phyloP scores from a whole-genome alignment of 345 rosid genomes.

The Lepidium didymum region DNA sequence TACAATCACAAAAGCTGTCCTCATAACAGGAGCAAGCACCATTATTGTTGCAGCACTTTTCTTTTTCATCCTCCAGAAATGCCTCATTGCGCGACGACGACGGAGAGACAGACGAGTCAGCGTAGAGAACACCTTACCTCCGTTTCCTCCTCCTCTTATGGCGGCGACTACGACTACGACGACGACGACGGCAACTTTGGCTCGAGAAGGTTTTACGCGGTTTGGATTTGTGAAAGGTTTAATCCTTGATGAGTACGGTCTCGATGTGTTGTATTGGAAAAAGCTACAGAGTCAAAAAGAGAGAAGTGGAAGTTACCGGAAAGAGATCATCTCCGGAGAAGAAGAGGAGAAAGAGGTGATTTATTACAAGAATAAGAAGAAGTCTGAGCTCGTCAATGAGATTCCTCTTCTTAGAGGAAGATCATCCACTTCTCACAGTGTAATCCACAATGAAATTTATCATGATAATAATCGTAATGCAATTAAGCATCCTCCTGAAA shows the following conservation, averaged over 20 bases:
- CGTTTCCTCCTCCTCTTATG: constrained; percentile 11
- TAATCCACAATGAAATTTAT: constrained; percentile 13
- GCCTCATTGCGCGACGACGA: constrained; percentile 26
- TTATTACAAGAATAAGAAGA: constrained; percentile 23
- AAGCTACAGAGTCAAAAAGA: constrained; percentile 36
- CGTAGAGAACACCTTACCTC: background rate
- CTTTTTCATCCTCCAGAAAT: constrained; percentile 44
- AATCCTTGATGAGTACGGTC: constrained; percentile 67
- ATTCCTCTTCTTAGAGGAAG: constrained; percentile 60
- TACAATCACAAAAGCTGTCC: constrained; percentile 49
- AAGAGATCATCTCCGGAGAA: constrained; percentile 15
- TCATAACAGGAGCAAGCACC: constrained; percentile 59
- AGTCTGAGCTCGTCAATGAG: constrained; percentile 34
- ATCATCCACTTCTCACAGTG: constrained; percentile 46
- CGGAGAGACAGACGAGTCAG: constrained; percentile 22
- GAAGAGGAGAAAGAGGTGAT: constrained; percentile 22
- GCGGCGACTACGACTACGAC: background rate
- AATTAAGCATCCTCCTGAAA: background rate
- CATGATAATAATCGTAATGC: background rate
- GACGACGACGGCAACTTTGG: background rate
- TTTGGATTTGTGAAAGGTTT: constrained; percentile 44
- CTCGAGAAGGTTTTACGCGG: constrained; percentile 28
- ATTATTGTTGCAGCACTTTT: constrained; percentile 37
- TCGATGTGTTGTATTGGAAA: constrained; percentile 77
- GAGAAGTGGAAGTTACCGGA: constrained; percentile 21